Conservation (phyloP, 495 filamentous ascomycete genomes). For the Hypoxylon perforatum region DNA sequence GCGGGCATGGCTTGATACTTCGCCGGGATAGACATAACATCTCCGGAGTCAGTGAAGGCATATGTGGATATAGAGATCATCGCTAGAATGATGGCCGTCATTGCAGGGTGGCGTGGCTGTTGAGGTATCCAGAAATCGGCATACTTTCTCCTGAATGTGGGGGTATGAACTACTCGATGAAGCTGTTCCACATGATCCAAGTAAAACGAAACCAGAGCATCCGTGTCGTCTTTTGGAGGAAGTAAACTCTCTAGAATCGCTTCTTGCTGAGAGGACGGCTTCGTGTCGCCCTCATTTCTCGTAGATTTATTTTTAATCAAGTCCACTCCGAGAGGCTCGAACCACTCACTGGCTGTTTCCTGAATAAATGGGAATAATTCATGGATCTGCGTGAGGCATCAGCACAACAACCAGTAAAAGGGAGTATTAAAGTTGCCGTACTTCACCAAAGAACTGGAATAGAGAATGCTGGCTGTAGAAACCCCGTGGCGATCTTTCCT, state of each 20-base stretch:
- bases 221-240: slow-evolving; percentile 50
- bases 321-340: slow-evolving; percentile 51
- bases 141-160: slow-evolving; percentile 57
- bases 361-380: slow-evolving; percentile 59
- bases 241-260: slow-evolving; percentile 51
- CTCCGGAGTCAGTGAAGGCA: slow-evolving; percentile 43
- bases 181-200: slow-evolving; percentile 59
- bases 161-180: slow-evolving; percentile 60
- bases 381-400: slow-evolving; percentile 43
- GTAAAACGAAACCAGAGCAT: slow-evolving; percentile 53
- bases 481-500: slow-evolving; percentile 24
- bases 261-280: slow-evolving; percentile 45
- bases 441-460: slow-evolving; percentile 41
- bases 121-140: slow-evolving; percentile 54
- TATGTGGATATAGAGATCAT: slow-evolving; percentile 56
- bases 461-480: slow-evolving; percentile 40
- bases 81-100: slow-evolving; percentile 54
- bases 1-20: slow-evolving; percentile 42
- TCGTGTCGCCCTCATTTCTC: slow-evolving; percentile 42
- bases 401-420: background rate
- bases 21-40: slow-evolving; percentile 10
- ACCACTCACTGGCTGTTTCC: slow-evolving; percentile 57
- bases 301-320: slow-evolving; percentile 50
- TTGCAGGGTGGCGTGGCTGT: slow-evolving; percentile 47
- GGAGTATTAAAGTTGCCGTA: background rate